phyloP scores from a whole-genome alignment of 2,329 filamentous ascomycete genomes.

The Pseudogymnoascus sp. region DNA sequence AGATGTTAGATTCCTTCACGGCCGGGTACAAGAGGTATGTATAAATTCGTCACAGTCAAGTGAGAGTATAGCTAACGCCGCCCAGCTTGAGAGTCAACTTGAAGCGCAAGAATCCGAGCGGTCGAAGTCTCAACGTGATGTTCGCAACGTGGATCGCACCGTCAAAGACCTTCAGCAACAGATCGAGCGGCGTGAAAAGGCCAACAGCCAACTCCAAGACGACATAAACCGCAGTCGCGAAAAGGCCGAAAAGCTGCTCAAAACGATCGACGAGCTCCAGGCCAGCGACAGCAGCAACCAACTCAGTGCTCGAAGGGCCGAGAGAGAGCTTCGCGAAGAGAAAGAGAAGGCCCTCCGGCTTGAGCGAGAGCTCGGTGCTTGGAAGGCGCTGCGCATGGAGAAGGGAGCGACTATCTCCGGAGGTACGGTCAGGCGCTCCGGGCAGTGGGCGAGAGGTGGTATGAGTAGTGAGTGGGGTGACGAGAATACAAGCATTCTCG shows the following conservation, averaged over 20 bases:
- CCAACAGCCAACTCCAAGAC: conserved; percentile 69
- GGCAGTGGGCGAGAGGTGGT: conserved; percentile 22
- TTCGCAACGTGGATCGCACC: conserved; percentile 85
- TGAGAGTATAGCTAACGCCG: conserved; percentile 24
- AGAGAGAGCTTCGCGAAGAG: conserved; percentile 84
- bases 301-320: conserved; percentile 72
- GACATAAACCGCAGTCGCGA: conserved; percentile 81
- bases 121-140: conserved; percentile 73
- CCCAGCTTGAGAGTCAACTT: conserved; percentile 76
- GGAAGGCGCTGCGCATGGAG: conserved; percentile 64
- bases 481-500: conserved; percentile 19
- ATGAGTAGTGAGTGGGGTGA: conserved; percentile 28
- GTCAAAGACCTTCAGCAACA: conserved; percentile 90
- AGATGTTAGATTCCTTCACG: conserved; percentile 90
- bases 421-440: conserved; percentile 17
- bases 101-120: conserved; percentile 74
- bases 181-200: conserved; percentile 87
- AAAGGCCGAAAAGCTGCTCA: conserved; percentile 80
- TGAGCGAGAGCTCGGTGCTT: conserved; percentile 81
- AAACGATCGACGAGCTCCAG: conserved; percentile 90
- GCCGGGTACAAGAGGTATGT: conserved; percentile 86
- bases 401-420: conserved; percentile 31
- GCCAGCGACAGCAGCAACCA: conserved; percentile 75
- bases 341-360: conserved; percentile 70
- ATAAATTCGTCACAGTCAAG: not conserved